A percentile compares a stretch with the other conserved stretches of the same genome.
phyloP scores from a whole-genome alignment of 495 filamentous ascomycete genomes.

The Rhypophila decipiens region DNA sequence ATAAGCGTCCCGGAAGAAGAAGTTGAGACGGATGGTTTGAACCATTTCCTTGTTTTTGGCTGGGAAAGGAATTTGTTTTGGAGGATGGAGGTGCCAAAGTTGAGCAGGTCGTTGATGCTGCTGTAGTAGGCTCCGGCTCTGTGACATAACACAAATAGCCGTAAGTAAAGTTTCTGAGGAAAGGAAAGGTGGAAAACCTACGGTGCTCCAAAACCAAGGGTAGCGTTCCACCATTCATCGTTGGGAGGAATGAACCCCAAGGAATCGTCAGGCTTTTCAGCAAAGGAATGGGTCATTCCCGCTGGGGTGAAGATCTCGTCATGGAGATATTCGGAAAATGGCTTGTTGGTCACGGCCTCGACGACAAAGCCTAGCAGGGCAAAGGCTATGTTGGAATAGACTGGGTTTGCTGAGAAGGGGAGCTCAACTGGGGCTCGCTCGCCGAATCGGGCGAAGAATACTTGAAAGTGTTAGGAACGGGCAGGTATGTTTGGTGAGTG shows the following conservation, averaged over 20 bases:
- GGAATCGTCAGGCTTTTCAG: slow-evolving; percentile 22
- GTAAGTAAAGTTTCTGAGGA: slow-evolving; percentile 7
- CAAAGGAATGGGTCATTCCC: slow-evolving; percentile 33
- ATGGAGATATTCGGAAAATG: slow-evolving; percentile 23
- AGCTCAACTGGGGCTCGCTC: slow-evolving; percentile 30
- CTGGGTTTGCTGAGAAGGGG: slow-evolving; percentile 26
- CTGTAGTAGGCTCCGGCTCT: slow-evolving; percentile 47
- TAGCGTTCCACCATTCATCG: slow-evolving; percentile 33
- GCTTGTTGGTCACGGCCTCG: slow-evolving; percentile 27
- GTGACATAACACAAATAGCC: not conserved
- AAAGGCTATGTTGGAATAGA: slow-evolving; percentile 38
- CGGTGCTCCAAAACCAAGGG: slow-evolving; percentile 40
- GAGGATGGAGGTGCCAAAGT: slow-evolving; percentile 45
- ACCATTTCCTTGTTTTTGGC: slow-evolving; percentile 44
- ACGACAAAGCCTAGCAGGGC: slow-evolving; percentile 32
- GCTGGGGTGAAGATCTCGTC: slow-evolving; percentile 33
- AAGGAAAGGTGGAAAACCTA: slow-evolving; percentile 19
- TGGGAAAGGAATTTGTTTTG: slow-evolving; percentile 36
- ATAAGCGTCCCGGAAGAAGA: slow-evolving; percentile 35
- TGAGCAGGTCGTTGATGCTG: slow-evolving; percentile 45
- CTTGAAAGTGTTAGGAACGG: not conserved
- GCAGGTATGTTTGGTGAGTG: not conserved
- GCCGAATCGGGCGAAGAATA: slow-evolving; percentile 30
- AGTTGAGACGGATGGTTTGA: slow-evolving; percentile 47
- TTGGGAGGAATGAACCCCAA: slow-evolving; percentile 35